Evolutionary conservation across 2,329 filamentous ascomycete genomes (phyloP), one percentile per base, ranked within the genome.

Genomic region (Pleurostoma richardsiae): DNA sequence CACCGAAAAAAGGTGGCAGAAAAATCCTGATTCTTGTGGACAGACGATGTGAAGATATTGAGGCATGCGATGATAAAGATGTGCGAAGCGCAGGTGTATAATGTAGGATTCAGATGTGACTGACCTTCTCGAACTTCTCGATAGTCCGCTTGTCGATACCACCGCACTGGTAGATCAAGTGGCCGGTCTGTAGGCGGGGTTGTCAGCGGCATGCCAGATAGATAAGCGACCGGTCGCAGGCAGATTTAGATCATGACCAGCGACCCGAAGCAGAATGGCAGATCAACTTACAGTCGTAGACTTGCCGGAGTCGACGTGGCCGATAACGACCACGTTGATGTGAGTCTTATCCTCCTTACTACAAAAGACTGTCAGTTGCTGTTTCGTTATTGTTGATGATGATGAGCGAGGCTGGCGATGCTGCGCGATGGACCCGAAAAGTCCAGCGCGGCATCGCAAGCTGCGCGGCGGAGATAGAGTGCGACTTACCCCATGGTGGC

Each of bases 161-260:
- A 87, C 94, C 94, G 83, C 94, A 97, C 88, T 99, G 92, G 90
- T 97, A 97, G 88, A 99, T 97, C 85, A 99, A 86, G 82, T 92
- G 85, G 75, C 85, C 83, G 65, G 76, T 87, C 72, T 73, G 62
- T 65, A 59, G 61, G 59, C 54, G 62, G 51, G 62, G 54, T 42
- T 43, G 33, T 36, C 33, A 36, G 33, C 33, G n/a, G 8, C 33
- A n/a, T 36, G 33, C n/a, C 33, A 8, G 33, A 8, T 8, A 36
- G 33, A 36, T 36, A 36, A n/a, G 8, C 8, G 33, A 56, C 48
- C 57, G 59, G 48, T 58, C 56, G 62, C 39, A 30, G 48, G 43
- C 31, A 44, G 51, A 44, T 39, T 3, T 27, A 8, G 36, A 38
- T 30, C 28, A 4, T 40, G 39, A 40, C 19, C 19, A 19, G 19